phyloP scores from a whole-genome alignment of 2,329 filamentous ascomycete genomes.

The Fusarium brevicatenulatum region DNA sequence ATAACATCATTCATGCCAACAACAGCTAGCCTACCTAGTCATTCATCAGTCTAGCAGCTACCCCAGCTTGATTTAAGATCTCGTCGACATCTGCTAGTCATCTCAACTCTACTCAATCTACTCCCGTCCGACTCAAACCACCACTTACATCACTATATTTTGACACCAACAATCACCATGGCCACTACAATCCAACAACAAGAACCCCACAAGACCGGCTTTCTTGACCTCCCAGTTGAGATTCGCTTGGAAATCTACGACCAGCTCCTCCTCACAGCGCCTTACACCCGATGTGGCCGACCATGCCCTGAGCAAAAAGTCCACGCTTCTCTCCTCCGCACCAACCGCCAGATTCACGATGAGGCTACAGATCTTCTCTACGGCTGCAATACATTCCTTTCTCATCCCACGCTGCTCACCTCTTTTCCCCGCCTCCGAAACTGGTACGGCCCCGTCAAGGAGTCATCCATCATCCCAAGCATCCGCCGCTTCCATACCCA shows the following conservation, averaged over 20 bases:
- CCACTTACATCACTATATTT: background rate
- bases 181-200: conserved; percentile 31
- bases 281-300: conserved; percentile 41
- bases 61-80: conserved; percentile 23
- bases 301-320: conserved; percentile 37
- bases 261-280: conserved; percentile 53
- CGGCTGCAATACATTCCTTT: conserved; percentile 55
- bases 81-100: conserved; percentile 1
- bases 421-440: conserved; percentile 53
- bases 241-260: conserved; percentile 59
- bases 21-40: conserved; percentile 5
- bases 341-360: conserved; percentile 53
- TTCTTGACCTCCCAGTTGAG: conserved; percentile 57
- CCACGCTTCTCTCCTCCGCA: conserved; percentile 53
- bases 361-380: conserved; percentile 57
- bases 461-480: conserved; percentile 44
- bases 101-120: conserved; percentile 5
- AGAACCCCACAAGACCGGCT: conserved; percentile 34
- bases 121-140: background rate
- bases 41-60: conserved; percentile 18
- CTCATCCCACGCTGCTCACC: conserved; percentile 54
- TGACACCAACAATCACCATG: conserved; percentile 31
- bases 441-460: conserved; percentile 47
- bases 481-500: conserved; percentile 54
- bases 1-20: conserved; percentile 14